These are phyloP conservation scores for Nigrospora osmanthi DNA, from an alignment of 2,329 filamentous ascomycete genomes.

Conservation along the genomic window DNA sequence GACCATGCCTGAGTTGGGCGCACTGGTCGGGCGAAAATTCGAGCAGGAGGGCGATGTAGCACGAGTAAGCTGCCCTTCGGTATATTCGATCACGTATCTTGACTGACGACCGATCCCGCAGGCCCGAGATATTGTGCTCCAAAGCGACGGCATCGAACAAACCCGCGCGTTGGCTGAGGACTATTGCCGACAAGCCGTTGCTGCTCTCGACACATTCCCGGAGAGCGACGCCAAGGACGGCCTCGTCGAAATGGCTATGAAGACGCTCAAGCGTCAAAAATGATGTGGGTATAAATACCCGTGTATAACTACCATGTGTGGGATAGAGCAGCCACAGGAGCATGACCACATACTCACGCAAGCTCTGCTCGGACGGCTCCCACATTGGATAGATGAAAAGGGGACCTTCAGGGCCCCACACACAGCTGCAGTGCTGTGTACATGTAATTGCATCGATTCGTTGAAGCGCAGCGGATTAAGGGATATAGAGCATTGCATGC, in stretches of 20 bases:
- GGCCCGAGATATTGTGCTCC: slow-evolving; percentile 79
- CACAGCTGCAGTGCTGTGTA: too few relatives aligned
- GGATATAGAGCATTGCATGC: too few relatives aligned
- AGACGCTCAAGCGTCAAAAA: slow-evolving; percentile 83
- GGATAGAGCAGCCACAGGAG: not conserved
- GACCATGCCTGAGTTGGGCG: slow-evolving; percentile 73
- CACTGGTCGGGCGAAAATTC: slow-evolving; percentile 89
- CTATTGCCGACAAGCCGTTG: slow-evolving; percentile 81
- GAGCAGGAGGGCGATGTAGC: slow-evolving; percentile 73
- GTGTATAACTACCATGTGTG: too few relatives aligned
- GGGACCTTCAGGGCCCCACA: too few relatives aligned
- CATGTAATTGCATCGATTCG: too few relatives aligned
- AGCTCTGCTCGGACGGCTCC: too few relatives aligned
- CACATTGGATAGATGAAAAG: too few relatives aligned
- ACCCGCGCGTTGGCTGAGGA: slow-evolving; percentile 85
- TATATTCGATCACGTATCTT: not conserved
- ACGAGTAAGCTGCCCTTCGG: slow-evolving; percentile 49
- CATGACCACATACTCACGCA: not conserved
- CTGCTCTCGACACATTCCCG: slow-evolving; percentile 77
- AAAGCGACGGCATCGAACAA: slow-evolving; percentile 84
- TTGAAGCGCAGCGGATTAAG: too few relatives aligned
- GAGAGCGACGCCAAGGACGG: slow-evolving; percentile 93
- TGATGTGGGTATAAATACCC: slow-evolving; percentile 28
- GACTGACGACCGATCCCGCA: slow-evolving; percentile 27
- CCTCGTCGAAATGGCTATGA: slow-evolving; percentile 86